phyloP scores from a whole-genome alignment of 371 early-diverging fungal species.

The Mortierella sp. region DNA sequence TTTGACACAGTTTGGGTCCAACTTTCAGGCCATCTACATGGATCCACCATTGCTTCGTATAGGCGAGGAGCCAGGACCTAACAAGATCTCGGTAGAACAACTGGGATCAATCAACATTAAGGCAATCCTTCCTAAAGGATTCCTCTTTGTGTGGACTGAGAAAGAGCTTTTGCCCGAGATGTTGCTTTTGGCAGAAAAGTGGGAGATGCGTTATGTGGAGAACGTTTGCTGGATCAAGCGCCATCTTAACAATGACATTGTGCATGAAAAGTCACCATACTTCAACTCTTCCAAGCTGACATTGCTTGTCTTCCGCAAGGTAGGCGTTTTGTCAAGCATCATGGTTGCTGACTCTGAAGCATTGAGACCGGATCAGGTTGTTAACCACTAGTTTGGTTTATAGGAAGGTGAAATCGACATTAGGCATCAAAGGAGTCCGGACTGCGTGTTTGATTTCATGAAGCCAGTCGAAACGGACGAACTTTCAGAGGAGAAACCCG shows the following conservation, averaged over 20 bases:
- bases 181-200: constrained; percentile 72
- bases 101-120: constrained; percentile 66
- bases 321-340: constrained; percentile 7
- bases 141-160: constrained; percentile 92
- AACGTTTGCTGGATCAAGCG: constrained; percentile 95
- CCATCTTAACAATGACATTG: constrained; percentile 82
- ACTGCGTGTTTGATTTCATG: constrained; percentile 92
- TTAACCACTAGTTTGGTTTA: background rate
- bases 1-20: constrained; percentile 63
- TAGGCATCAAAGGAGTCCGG: constrained; percentile 92
- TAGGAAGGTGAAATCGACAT: constrained; percentile 86
- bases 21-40: constrained; percentile 88
- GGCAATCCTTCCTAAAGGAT: constrained; percentile 77
- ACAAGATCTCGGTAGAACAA: constrained; percentile 74
- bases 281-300: constrained; percentile 88
- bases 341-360: background rate
- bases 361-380: background rate
- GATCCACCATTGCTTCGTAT: constrained; percentile 89
- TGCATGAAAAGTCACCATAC: constrained; percentile 68
- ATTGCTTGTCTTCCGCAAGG: constrained; percentile 89
- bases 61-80: constrained; percentile 72
- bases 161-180: constrained; percentile 89
- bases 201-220: constrained; percentile 96
- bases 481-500: constrained; percentile 81
- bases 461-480: constrained; percentile 73